A percentile compares a stretch with the other conserved stretches of the same genome.
Evolutionary conservation across 805 yeast species (phyloP).

Genomic region (Teunomyces kruisii): DNA sequence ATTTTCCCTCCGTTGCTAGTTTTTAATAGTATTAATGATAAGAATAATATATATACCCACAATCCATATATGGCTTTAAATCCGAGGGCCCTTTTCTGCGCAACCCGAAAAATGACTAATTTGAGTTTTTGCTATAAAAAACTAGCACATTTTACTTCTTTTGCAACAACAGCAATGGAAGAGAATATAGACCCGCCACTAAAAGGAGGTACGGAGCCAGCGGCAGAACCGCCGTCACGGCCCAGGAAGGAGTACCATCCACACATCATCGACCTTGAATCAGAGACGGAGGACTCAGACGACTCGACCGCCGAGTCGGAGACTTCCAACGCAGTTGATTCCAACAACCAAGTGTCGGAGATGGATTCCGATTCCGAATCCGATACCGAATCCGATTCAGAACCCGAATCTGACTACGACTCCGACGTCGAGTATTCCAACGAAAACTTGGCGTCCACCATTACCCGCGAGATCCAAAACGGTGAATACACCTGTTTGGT

Average conservation of each 20-base stretch:
- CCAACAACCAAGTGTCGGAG: neutral
- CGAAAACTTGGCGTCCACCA: constrained; percentile 39
- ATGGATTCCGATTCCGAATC: constrained; percentile 13
- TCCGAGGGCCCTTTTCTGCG: neutral
- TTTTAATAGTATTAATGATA: neutral
- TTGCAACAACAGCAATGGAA: constrained; percentile 3
- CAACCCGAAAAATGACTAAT: neutral
- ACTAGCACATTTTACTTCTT: neutral
- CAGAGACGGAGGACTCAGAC: constrained; percentile 8
- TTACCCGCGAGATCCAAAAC: constrained; percentile 56
- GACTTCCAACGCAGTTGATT: neutral
- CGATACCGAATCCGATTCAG: constrained; percentile 4
- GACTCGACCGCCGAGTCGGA: constrained; percentile 1
- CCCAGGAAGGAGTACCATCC: constrained; percentile 7
- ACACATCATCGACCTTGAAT: constrained; percentile 10
- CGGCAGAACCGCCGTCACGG: constrained; percentile 1
- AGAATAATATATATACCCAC: neutral
- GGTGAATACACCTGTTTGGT: constrained; percentile 84
- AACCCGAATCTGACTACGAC: constrained; percentile 15
- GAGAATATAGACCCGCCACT: constrained; percentile 7
- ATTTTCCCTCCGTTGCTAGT: neutral
- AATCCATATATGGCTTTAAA: neutral
- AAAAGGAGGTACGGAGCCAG: neutral
- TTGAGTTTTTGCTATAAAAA: neutral
- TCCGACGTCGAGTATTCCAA: constrained; percentile 16